Conservation (phyloP, 2,329 filamentous ascomycete genomes). For the Penicillium sp. region DNA sequence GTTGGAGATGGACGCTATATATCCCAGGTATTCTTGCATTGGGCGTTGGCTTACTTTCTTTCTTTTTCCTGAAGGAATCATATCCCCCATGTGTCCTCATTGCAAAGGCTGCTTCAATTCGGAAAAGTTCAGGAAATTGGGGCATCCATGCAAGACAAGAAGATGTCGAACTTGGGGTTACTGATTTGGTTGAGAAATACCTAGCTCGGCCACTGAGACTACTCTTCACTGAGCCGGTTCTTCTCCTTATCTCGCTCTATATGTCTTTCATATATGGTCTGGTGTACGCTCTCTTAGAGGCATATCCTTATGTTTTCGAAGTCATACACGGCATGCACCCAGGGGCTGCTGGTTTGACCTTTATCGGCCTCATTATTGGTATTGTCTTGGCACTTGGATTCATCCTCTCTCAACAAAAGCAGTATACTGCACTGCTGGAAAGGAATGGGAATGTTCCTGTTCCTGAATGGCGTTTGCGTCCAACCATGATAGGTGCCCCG, state of each 20-base stretch:
- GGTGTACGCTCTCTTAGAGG: slow-evolving; percentile 36
- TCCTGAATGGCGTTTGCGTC: slow-evolving; percentile 39
- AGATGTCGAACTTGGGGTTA: slow-evolving; percentile 56
- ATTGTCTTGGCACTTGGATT: slow-evolving; percentile 26
- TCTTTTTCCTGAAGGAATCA: slow-evolving; percentile 57
- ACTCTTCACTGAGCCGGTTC: slow-evolving; percentile 46
- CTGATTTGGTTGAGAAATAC: slow-evolving; percentile 53
- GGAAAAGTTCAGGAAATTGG: slow-evolving; percentile 60
- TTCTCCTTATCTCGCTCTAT: slow-evolving; percentile 41
- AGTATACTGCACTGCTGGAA: slow-evolving; percentile 34
- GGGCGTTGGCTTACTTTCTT: slow-evolving; percentile 40
- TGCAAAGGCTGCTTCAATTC: slow-evolving; percentile 57
- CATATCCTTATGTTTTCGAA: slow-evolving; percentile 41
- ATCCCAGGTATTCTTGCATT: slow-evolving; percentile 59
- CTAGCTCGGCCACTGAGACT: slow-evolving; percentile 49
- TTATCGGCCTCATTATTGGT: slow-evolving; percentile 39
- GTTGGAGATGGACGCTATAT: slow-evolving; percentile 59
- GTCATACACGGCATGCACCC: slow-evolving; percentile 36
- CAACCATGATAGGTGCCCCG: slow-evolving; percentile 36
- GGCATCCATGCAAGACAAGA: slow-evolving; percentile 61
- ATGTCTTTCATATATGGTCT: slow-evolving; percentile 43
- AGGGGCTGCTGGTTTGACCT: slow-evolving; percentile 38
- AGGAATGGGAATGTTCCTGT: slow-evolving; percentile 31
- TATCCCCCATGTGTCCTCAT: slow-evolving; percentile 61
- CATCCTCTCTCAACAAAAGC: slow-evolving; percentile 34